Evolutionary conservation across 176 grass and related monocot species (phyloP), one percentile per base, ranked within the genome.

Genomic region (Elymus sibiricus): DNA sequence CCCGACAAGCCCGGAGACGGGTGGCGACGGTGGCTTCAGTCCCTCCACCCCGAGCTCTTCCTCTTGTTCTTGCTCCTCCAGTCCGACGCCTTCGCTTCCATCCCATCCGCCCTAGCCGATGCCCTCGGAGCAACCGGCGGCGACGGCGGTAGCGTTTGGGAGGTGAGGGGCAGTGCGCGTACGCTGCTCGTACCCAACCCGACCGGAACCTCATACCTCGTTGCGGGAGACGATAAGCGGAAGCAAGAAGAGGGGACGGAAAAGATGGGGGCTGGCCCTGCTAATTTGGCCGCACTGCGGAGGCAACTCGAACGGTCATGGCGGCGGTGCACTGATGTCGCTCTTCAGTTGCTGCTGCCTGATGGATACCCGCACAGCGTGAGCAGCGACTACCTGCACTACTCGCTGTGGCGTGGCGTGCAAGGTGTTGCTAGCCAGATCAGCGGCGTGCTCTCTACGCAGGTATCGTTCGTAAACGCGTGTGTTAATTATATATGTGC

Each of bases 381-480:
- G 38, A 98, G 91, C 88, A 82, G 86, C 64, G 93, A 98, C 78
- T 98, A 98, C 84, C 56, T 94, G 24, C 84, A 95, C 15, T 98
- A 98, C 81, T 94, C 96, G 37, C 84, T 98, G 11, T 98, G 96
- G 96, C 89, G 93, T 55, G 92, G 83, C 4, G 81, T 92, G 64
- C 96, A 98, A 72, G 93, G 93, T 47, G 83, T 98, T 16, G 93
- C 96, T 15, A 94, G 90, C 88, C 92, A 98, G 84, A 85, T 95
- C 88, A 95, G 90, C n/a, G 88, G 90, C 3, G 93, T 98, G 49
- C 92, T 98, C 61, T 95, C 96, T 56, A 98, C 93, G 17, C 93
- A 98, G 95, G 95, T 95, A 62, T 28, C 1, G 1, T 51, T 2
- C 17, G 43, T 16, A 11, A 24, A 10, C 59, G 19, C 7, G 5